These are phyloP conservation scores for Neurospora sp. DNA, from an alignment of 495 filamentous ascomycete species.

Conservation along the genomic window DNA sequence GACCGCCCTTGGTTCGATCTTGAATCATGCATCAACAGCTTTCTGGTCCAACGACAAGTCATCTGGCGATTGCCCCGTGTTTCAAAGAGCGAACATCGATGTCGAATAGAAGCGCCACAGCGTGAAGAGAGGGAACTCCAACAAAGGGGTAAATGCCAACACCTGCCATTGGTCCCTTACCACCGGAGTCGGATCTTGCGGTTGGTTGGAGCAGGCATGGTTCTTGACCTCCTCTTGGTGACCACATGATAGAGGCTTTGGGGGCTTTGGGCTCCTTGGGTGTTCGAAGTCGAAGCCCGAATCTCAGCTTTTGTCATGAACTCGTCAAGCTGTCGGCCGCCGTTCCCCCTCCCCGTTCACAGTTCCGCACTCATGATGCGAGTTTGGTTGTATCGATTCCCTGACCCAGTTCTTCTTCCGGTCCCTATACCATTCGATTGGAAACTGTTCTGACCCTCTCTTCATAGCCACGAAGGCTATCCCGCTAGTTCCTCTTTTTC, in stretches of 20 bases:
- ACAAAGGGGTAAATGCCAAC: background rate
- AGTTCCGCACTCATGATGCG: background rate
- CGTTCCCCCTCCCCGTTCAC: background rate
- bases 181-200: background rate
- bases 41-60: background rate
- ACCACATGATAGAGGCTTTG: background rate
- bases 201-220: background rate
- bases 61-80: background rate
- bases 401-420: background rate
- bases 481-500: background rate
- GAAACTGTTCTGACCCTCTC: background rate
- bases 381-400: background rate
- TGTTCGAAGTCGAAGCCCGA: background rate
- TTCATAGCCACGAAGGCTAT: background rate
- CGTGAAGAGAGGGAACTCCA: background rate
- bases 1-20: background rate
- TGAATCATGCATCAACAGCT: background rate
- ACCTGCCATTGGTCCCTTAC: background rate
- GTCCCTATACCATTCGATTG: background rate
- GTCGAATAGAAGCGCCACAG: background rate
- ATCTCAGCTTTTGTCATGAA: background rate
- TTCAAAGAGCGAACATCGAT: background rate
- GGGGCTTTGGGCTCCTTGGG: background rate
- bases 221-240: background rate
- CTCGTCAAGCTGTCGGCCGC: background rate